These are phyloP conservation scores for Lichtheimia corymbifera DNA, from an alignment of 371 early-diverging fungal species.

Conservation along the genomic window DNA sequence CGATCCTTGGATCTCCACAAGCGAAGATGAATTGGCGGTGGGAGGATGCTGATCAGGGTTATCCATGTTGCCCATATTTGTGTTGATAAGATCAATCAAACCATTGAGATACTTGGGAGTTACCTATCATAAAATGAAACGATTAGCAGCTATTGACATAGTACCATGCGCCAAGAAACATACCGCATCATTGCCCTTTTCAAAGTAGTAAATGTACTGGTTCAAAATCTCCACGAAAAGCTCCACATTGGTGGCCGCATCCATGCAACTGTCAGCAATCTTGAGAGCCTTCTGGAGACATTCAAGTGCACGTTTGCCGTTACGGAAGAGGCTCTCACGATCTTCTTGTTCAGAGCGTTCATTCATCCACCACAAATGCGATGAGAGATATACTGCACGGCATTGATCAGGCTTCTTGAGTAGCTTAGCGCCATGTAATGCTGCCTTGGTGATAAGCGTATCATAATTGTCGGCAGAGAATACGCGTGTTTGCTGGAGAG, in stretches of 20 bases:
- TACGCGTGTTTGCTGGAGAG: constrained; percentile 73
- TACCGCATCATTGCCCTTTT: constrained; percentile 76
- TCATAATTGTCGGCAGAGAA: constrained; percentile 88
- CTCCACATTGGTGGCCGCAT: constrained; percentile 79
- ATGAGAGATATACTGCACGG: constrained; percentile 75
- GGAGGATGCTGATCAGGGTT: constrained; percentile 65
- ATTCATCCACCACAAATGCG: constrained; percentile 91
- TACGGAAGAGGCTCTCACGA: constrained; percentile 56
- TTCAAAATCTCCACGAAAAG: constrained; percentile 93
- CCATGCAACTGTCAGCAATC: constrained; percentile 93
- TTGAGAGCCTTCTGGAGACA: constrained; percentile 90
- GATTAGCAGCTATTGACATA: neutral
- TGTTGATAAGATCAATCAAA: constrained; percentile 85
- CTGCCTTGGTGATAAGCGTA: constrained; percentile 86
- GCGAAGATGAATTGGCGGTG: constrained; percentile 60
- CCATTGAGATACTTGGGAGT: constrained; percentile 87
- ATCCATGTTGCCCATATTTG: constrained; percentile 70
- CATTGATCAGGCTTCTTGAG: constrained; percentile 93
- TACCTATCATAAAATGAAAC: constrained; percentile 30
- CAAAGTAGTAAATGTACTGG: constrained; percentile 88
- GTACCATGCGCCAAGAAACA: neutral
- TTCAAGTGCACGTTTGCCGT: constrained; percentile 83
- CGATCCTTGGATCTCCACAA: constrained; percentile 51
- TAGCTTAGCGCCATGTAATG: constrained; percentile 83
- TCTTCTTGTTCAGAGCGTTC: constrained; percentile 42